Evolutionary conservation across 2,329 filamentous ascomycete genomes (phyloP), one percentile per base, ranked within the genome.

Genomic region (Fusarium temperatum): DNA sequence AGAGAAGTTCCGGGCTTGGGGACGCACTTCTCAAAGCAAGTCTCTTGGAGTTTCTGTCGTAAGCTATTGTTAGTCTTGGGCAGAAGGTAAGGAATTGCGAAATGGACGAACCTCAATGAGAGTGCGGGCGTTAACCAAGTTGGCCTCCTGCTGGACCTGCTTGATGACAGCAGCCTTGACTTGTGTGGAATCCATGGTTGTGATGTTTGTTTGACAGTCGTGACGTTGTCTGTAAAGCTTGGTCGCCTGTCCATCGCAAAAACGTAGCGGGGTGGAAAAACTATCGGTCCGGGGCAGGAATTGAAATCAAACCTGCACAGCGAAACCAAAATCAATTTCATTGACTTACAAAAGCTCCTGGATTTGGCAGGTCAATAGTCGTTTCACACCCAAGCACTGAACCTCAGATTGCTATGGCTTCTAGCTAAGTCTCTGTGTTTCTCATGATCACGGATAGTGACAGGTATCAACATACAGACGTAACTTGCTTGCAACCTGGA

Each of bases 11-110:
- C 91, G 61, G 93, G 92, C 79, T 92, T 91, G 56, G 92, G 87
- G 22, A 95, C 85, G 83, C 93, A 96, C 81, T 90, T 91, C 53
- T 93, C 89, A 85, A 94, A 96, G 86, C 93, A 96, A 83, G 92
- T 91, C 78, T 93, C 89, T 83, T 95, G 94, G 82, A 95, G 88
- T 89, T 93, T 94, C 92, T 94, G 68, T 62, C 18, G 42, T 39
- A 35, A 17, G 30, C 48, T 39, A 36, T 35, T 26, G 14, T 47
- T 44, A 53, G 51, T 76, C 65, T 73, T 35, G 55, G n/a, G 30
- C 22, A 47, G 39, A 38, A 51, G 35, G 39, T 26, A 13, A 59
- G 51, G 44, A 53, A 70, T 70, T 61, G 69, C 39, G 56, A 60
- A 36, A 48, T 24, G n/a, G 48, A 44, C 73, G 53, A 76, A 93